Base-by-base conservation (phyloP, 169 alveolate genomes). In the Neospora caninum region DNA sequence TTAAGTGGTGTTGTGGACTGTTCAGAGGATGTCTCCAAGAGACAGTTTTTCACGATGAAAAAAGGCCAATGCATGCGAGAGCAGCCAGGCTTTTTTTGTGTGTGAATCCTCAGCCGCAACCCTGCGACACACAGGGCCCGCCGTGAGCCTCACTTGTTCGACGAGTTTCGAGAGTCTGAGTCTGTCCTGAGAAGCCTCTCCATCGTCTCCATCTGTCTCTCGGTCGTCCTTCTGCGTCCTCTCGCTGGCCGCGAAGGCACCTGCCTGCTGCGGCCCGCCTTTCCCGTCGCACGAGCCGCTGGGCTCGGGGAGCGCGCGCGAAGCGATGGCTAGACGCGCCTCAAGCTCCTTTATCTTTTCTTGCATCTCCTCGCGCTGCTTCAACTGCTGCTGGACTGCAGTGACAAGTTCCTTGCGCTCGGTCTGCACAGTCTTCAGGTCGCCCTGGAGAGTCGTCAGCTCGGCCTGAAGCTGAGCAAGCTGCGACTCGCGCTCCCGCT, bases 361-460 rank as follows among this genome's bases (percentile, higher is more conserved):
- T 91, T 91, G 94, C 94, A 80, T 87, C 83, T 91, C 83, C 67
- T 91, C 80, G 39, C 94, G 94, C 91, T 91, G 94, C 83, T 80
- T 67, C 91, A 91, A 91, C 94, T 73, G 83, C 88, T 70, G 80
- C 83, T 91, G 89, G 0, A 91, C 94, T 34, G 91, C 94, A 34
- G 94, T 91, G 41, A 88, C 88, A 43, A 91, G 94, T 80, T 91
- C 94, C 67, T 80, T 73, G 42, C 94, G 82, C 58, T 91, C 94
- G 18, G 78, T 53, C 91, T 91, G 94, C 38, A 80, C 94, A 25
- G 58, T 58, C 91, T 73, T 41, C 91, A 91, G 83, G 54, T 91
- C 88, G 88, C 53, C 41, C 94, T 91, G 94, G 89, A 91, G 69
- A 83, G 78, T 67, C 43, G 34, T 58, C 31, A 91, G 82, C 67